Conservation (phyloP, 148 eudicot genomes). For the Rhododendron henanense region DNA sequence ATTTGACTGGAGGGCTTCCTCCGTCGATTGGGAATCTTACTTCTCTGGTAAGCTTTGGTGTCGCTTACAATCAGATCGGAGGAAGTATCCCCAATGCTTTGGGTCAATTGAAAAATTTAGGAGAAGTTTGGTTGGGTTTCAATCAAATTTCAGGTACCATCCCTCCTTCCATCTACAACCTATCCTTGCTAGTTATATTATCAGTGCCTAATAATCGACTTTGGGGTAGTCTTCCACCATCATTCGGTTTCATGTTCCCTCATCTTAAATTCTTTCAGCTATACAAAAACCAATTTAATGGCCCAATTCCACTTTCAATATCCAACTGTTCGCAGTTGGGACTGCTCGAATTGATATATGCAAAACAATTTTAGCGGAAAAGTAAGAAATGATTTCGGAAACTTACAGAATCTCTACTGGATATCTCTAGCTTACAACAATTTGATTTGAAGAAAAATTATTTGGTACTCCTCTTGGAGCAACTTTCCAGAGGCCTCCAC, state of each 20-base stretch:
- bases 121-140: neutral
- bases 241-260: neutral
- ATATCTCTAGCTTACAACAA: neutral
- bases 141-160: neutral
- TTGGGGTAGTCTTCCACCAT: too few species aligned
- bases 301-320: neutral
- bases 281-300: neutral
- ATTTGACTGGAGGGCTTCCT: neutral
- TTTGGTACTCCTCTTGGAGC: too few species aligned
- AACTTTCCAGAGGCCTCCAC: neutral
- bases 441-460: neutral
- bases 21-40: neutral
- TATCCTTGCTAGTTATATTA: too few species aligned
- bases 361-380: constrained; percentile 1
- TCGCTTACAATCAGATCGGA: neutral
- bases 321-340: constrained; percentile 6
- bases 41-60: neutral
- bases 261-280: neutral
- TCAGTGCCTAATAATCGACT: rapidly evolving
- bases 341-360: neutral
- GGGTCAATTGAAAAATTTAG: neutral
- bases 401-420: neutral
- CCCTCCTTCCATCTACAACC: neutral
- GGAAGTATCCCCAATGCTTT: neutral
- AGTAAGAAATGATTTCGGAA: neutral